phyloP scores from a whole-genome alignment of 2,329 filamentous ascomycete species.

The Neofusicoccum umdonicola region DNA sequence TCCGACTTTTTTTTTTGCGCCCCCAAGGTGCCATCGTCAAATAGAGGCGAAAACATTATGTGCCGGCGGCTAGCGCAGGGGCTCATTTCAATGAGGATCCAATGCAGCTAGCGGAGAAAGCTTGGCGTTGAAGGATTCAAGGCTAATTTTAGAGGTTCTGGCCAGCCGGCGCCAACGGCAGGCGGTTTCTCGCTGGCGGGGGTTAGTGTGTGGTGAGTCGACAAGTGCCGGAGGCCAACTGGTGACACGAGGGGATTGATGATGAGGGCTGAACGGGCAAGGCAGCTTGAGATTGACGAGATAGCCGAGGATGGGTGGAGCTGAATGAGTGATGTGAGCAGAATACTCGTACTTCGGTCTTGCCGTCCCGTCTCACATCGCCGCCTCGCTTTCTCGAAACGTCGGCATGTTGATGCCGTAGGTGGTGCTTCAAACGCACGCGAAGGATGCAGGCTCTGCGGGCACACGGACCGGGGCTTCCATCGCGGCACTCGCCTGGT shows the following conservation, averaged over 20 bases:
- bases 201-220: background rate
- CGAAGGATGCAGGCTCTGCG: slow-evolving; percentile 1
- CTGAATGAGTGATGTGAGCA: too few relatives aligned
- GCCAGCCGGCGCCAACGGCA: background rate
- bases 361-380: background rate
- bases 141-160: slow-evolving; percentile 7
- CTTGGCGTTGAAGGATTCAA: background rate
- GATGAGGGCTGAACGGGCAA: background rate
- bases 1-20: too few relatives aligned
- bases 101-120: background rate
- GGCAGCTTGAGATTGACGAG: too few relatives aligned
- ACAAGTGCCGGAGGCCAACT: background rate
- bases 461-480: background rate
- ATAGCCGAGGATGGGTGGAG: too few relatives aligned
- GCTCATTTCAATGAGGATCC: background rate
- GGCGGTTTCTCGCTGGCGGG: too few relatives aligned
- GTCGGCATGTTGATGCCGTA: background rate
- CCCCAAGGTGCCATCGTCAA: too few relatives aligned
- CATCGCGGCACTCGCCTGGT: background rate
- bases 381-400: too few relatives aligned
- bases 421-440: background rate
- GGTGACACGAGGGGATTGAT: background rate
- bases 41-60: too few relatives aligned
- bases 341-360: too few relatives aligned
- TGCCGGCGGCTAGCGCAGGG: slow-evolving; percentile 10